Evolutionary conservation across 2,329 filamentous ascomycete genomes (phyloP), one percentile per base, ranked within the genome.

Genomic region (Xylaria sp.): DNA sequence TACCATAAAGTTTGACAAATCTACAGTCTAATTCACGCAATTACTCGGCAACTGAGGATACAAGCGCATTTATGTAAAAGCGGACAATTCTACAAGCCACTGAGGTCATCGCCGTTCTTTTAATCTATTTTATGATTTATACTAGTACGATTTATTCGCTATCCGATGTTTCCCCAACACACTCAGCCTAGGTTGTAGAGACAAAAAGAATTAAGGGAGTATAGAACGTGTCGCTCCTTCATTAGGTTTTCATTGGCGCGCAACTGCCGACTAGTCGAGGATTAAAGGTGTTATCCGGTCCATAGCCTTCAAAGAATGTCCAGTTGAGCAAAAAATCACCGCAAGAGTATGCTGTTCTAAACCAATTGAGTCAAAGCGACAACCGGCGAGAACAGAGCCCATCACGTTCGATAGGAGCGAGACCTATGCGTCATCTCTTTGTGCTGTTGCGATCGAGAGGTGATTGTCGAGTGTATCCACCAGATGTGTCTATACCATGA

Each of bases 131-230:
- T 54, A 53, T 53, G 40, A 49, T 33, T 44, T 65, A 54, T 68
- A 65, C 60, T 59, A 65, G 68, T 65, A 67, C 33, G 65, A 68
- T 65, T 54, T 58, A 65, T 54, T 65, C 59, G 66, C 48, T 70
- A 66, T 63, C 68, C 62, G 9, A 20, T 40, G 38, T 53, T 31
- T 31, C 59, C 44, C n/a, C 62, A 31, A 53, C 59, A 33, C 48
- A 53, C 63, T 58, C 40, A 26, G 46, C 61, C 59, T 57, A 53
- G 28, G 44, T 59, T 66, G 59, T 66, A 71, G 66, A 66, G 38
- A 66, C 57, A 65, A 71, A 69, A 54, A 63, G 33, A 69, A 66
- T 56, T 69, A 62, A 57, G 63, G 40, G 57, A 65, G 63, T 65
- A 67, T 61, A 69, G 64, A 57, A 53, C 44, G 63, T 42, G 62